Conservation (phyloP, 495 filamentous ascomycete species). For the Aspergillus leporis region DNA sequence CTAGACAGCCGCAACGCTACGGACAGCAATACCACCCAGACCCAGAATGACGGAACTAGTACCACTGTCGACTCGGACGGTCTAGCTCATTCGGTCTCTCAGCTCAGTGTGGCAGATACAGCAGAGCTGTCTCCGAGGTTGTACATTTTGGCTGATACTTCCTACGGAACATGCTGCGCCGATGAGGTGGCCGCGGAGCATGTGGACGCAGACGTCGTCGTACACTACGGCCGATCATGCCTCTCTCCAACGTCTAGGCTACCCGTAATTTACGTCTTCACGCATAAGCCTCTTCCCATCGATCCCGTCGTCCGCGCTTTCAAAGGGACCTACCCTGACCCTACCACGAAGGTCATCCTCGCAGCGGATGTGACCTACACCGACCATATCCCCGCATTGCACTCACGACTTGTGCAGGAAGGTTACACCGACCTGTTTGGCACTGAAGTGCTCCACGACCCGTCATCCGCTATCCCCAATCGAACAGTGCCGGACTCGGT, state of each 20-base stretch:
- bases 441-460: slow-evolving; percentile 74
- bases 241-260: slow-evolving; percentile 86
- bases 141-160: slow-evolving; percentile 92
- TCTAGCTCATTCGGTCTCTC: slow-evolving; percentile 29
- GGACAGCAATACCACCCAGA: slow-evolving; percentile 3
- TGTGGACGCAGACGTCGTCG: slow-evolving; percentile 82
- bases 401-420: slow-evolving; percentile 45
- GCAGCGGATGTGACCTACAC: slow-evolving; percentile 90
- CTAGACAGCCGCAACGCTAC: slow-evolving; percentile 43
- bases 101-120: slow-evolving; percentile 32
- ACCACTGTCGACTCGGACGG: slow-evolving; percentile 21
- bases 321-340: slow-evolving; percentile 64
- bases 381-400: slow-evolving; percentile 61
- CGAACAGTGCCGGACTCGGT: slow-evolving; percentile 60
- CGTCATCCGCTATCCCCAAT: slow-evolving; percentile 83
- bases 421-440: slow-evolving; percentile 72
- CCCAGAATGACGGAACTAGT: slow-evolving; percentile 15
- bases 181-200: slow-evolving; percentile 98
- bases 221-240: slow-evolving; percentile 93
- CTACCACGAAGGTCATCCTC: slow-evolving; percentile 65
- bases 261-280: slow-evolving; percentile 92
- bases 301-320: slow-evolving; percentile 61
- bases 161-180: slow-evolving; percentile 95
- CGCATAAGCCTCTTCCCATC: slow-evolving; percentile 62
- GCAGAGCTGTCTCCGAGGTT: slow-evolving; percentile 51